Conservation (phyloP, 495 filamentous ascomycete genomes). For the Aspergillus taichungensis region DNA sequence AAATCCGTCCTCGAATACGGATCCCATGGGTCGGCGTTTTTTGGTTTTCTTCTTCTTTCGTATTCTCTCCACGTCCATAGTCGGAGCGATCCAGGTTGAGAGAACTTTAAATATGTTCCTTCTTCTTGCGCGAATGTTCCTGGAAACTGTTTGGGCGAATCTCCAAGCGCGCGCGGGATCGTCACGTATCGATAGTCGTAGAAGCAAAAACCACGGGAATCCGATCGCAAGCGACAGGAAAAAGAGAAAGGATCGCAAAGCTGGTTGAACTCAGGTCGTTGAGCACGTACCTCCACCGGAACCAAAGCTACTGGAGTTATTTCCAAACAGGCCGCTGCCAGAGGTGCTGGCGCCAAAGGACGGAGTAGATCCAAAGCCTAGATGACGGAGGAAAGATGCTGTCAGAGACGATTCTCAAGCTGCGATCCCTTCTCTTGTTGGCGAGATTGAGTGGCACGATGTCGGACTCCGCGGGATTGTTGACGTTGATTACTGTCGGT, state of each 20-base stretch:
- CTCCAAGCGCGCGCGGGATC: no score
- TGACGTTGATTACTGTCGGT: slow-evolving; percentile 8
- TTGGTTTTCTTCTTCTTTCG: no score
- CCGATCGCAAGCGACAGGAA: slow-evolving; percentile 3
- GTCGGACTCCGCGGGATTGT: slow-evolving; percentile 19
- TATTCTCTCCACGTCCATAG: no score
- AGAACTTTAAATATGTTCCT: no score
- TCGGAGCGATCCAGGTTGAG: no score
- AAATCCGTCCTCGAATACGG: slow-evolving; percentile 12
- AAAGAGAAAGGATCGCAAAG: slow-evolving; percentile 25
- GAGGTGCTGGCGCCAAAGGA: slow-evolving; percentile 24
- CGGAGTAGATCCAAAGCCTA: slow-evolving; percentile 52
- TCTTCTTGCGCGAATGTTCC: no score
- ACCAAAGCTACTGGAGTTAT: slow-evolving; percentile 46
- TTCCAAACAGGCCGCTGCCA: slow-evolving; percentile 37
- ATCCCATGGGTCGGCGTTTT: not conserved
- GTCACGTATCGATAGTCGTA: no score
- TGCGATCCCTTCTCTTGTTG: slow-evolving; percentile 37
- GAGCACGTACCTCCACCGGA: slow-evolving; percentile 47
- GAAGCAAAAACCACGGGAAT: not conserved
- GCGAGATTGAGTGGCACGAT: slow-evolving; percentile 21
- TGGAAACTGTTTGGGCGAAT: no score
- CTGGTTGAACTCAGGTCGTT: slow-evolving; percentile 17
- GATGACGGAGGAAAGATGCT: slow-evolving; percentile 31
- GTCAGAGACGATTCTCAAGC: slow-evolving; percentile 35